Evolutionary conservation across 2,329 filamentous ascomycete genomes (phyloP), one percentile per base, ranked within the genome.

Genomic region (Ascochyta clinopodiicola): DNA sequence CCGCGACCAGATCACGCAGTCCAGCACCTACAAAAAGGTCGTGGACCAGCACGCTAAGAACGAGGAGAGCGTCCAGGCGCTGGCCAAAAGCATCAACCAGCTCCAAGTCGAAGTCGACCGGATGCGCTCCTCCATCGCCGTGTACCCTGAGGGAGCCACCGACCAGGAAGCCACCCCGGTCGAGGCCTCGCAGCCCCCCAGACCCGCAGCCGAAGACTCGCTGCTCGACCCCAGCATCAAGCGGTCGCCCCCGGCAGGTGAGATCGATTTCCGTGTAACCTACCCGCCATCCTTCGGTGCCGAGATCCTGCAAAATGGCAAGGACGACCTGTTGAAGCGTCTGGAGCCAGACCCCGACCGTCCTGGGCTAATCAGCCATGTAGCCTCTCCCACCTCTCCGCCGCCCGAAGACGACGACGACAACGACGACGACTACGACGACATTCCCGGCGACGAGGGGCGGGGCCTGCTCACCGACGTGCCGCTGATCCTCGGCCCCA

Each of bases 381-480:
- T 75, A 71, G 73, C 70, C 59, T 75, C 72, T 52, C 74, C 74
- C 3, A 67, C 74, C 32, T 77, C 75, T 45, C 75, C 75, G 57
- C 72, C 68, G 17, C 70, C 72, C 32, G 83, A 87, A 51, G 86
- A 89, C 36, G 87, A 89, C 46, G 86, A 88, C 42, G 83, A 83
- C 50, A 64, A 63, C 62, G 90, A 92, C 57, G 89, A 92, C 67
- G 88, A 92, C 61, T 90, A 89, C n/a, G 90, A 90, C 63, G 87
- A 85, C 15, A 88, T 92, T 62, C 78, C 79, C 13, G 80, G 80
- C 15, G 90, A 91, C 3, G 89, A 91, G 21, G 83, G 91, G 70
- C 89, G 91, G 17, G 94, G 94, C 12, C 79, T 98, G 13, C 79
- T 98, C 51, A 97, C 94, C 0, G 94, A 98, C 73, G 92, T 98